Evolutionary conservation across 306 rosid genomes (phyloP).

Genomic region (Trichosanthes truncata): DNA sequence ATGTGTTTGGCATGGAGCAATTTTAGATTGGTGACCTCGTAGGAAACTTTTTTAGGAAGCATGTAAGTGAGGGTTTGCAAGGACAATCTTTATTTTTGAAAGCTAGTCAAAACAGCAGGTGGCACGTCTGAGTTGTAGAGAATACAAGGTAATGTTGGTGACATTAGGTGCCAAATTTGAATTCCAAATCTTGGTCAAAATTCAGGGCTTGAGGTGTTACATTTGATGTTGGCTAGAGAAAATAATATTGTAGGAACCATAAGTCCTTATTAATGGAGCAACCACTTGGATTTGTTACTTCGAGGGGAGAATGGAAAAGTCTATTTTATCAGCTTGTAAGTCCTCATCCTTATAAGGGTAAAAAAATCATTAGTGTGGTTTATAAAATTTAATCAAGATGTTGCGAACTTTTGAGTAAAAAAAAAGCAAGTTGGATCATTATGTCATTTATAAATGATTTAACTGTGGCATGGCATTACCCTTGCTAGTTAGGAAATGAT

Average conservation of each 20-base stretch:
- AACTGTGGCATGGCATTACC: not conserved
- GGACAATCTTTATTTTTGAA: not conserved
- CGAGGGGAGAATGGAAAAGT: not conserved
- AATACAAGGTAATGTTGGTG: not conserved
- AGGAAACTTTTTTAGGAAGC: not conserved
- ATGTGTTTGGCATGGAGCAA: not conserved
- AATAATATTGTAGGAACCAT: too few relatives aligned
- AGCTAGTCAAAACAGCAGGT: not conserved
- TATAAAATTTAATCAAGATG: not conserved
- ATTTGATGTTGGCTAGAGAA: not conserved
- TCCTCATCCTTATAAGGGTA: not conserved
- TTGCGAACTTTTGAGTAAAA: not conserved
- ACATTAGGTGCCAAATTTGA: not conserved
- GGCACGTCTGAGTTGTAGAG: not conserved
- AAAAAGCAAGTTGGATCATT: not conserved
- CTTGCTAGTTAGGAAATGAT: not conserved
- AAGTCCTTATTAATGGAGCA: not conserved
- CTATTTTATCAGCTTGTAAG: not conserved
- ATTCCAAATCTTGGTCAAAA: not conserved
- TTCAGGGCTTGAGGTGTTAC: not conserved
- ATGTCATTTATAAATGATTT: not conserved
- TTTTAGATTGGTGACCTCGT: not conserved
- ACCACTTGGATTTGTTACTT: not conserved
- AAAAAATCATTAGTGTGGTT: not conserved
- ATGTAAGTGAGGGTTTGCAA: not conserved